Conservation (phyloP, 1,139 yeast genomes). For the Eremothecium sinecaudum region DNA sequence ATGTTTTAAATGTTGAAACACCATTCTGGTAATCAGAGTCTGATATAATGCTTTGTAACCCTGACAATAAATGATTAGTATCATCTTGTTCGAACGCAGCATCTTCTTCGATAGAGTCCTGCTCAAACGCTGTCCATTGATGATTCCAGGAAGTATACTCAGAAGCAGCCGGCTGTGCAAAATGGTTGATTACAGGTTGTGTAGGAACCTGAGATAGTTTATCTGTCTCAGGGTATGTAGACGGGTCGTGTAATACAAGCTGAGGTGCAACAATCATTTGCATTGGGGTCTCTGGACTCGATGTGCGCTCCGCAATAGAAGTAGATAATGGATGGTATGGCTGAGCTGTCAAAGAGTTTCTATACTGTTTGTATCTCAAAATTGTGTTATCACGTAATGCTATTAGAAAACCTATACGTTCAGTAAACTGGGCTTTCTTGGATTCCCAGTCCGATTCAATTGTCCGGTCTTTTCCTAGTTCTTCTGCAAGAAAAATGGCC, state of each 20-base stretch:
- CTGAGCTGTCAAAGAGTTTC: slow-evolving; percentile 19
- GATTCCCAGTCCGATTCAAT: slow-evolving; percentile 21
- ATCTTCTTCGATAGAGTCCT: slow-evolving; percentile 6
- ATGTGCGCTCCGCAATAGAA: neutral
- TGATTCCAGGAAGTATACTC: neutral
- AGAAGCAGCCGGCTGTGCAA: neutral
- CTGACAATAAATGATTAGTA: slow-evolving; percentile 27
- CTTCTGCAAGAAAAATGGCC: slow-evolving; percentile 20
- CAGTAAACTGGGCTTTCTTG: slow-evolving; percentile 15
- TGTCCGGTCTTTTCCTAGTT: slow-evolving; percentile 22
- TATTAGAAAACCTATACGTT: slow-evolving; percentile 19
- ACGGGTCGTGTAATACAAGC: slow-evolving; percentile 19
- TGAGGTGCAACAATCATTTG: slow-evolving; percentile 9
- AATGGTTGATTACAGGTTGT: neutral
- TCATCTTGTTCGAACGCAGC: slow-evolving; percentile 23
- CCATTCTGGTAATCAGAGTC: slow-evolving; percentile 26
- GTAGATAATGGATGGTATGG: slow-evolving; percentile 13
- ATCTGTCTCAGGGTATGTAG: slow-evolving; percentile 14
- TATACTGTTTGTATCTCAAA: slow-evolving; percentile 19
- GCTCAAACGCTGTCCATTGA: slow-evolving; percentile 3
- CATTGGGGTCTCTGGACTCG: neutral
- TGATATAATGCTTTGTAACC: slow-evolving; percentile 29
- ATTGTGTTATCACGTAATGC: slow-evolving; percentile 19
- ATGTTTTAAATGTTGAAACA: slow-evolving; percentile 26
- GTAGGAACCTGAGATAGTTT: neutral